Conservation (phyloP, 495 filamentous ascomycete genomes). For the Aspergillus steynii region DNA sequence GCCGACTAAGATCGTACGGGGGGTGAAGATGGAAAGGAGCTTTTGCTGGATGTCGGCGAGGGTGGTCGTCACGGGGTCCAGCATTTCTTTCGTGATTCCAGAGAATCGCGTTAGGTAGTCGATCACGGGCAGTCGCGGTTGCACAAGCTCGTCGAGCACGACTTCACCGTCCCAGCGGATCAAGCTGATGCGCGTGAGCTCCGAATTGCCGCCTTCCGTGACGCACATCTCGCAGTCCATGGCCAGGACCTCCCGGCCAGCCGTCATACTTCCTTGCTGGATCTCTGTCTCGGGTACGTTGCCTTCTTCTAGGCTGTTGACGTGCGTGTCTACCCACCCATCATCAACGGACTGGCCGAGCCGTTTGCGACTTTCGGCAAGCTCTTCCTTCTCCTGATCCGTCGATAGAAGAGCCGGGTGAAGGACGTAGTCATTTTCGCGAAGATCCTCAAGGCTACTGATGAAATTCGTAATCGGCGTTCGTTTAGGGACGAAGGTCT, state of each 20-base stretch:
- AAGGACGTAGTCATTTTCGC: conserved; percentile 75
- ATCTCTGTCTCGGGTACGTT: conserved; percentile 67
- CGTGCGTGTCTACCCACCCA: conserved; percentile 81
- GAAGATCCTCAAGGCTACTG: conserved; percentile 67
- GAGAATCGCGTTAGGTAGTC: conserved; percentile 90
- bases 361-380: conserved; percentile 46
- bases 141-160: conserved; percentile 87
- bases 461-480: conserved; percentile 79
- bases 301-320: conserved; percentile 66
- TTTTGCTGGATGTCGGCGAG: conserved; percentile 79
- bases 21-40: conserved; percentile 69
- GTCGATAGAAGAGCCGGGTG: conserved; percentile 68
- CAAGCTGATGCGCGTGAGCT: conserved; percentile 84
- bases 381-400: conserved; percentile 39
- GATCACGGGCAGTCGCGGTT: conserved; percentile 77
- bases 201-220: conserved; percentile 70
- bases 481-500: conserved; percentile 63
- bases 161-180: conserved; percentile 81
- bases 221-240: conserved; percentile 98
- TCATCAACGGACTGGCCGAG: conserved; percentile 49
- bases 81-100: conserved; percentile 82
- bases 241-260: conserved; percentile 75
- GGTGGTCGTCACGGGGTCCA: conserved; percentile 79
- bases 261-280: conserved; percentile 78
- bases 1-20: conserved; percentile 79